phyloP scores from a whole-genome alignment of 1,284 basidiomycete species.

The Cerioporus squamosus region DNA sequence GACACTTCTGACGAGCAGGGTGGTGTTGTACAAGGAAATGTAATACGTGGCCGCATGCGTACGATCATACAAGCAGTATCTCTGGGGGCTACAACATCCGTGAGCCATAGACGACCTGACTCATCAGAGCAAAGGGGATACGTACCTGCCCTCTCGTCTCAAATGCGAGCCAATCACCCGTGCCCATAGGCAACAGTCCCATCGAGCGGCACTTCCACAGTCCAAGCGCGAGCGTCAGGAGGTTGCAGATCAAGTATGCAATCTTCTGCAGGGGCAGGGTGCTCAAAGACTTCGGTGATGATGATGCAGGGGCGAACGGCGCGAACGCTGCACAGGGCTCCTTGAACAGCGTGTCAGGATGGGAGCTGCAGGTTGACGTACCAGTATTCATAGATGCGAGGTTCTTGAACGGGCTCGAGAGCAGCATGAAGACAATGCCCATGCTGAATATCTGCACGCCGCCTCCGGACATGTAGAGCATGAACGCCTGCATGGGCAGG shows the following conservation, averaged over 20 bases:
- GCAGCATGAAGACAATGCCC: slow-evolving; percentile 90
- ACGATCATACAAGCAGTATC: slow-evolving; percentile 20
- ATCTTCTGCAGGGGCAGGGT: slow-evolving; percentile 70
- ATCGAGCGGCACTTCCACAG: slow-evolving; percentile 91
- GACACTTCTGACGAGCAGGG: too few species aligned
- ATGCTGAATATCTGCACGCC: slow-evolving; percentile 94
- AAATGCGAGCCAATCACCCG: slow-evolving; percentile 92
- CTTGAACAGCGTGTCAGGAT: too few species aligned
- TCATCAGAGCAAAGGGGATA: neutral
- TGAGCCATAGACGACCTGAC: neutral
- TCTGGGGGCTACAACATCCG: slow-evolving; percentile 18
- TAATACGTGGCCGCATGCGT: neutral
- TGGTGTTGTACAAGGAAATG: slow-evolving; percentile 3
- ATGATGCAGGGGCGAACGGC: slow-evolving; percentile 62
- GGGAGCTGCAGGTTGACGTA: slow-evolving; percentile 39
- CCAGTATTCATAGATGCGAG: slow-evolving; percentile 76
- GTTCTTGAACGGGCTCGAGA: slow-evolving; percentile 82
- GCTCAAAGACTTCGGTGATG: slow-evolving; percentile 52
- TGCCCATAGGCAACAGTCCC: slow-evolving; percentile 87
- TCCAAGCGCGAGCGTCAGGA: slow-evolving; percentile 78
- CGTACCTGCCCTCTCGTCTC: slow-evolving; percentile 78
- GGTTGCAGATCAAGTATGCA: slow-evolving; percentile 70
- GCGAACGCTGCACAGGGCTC: slow-evolving; percentile 60
- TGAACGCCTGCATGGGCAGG: slow-evolving; percentile 93
- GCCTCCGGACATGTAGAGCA: slow-evolving; percentile 95